Evolutionary conservation across 2,329 filamentous ascomycete species (phyloP).

Genomic region (Penicillium sclerotigenum): DNA sequence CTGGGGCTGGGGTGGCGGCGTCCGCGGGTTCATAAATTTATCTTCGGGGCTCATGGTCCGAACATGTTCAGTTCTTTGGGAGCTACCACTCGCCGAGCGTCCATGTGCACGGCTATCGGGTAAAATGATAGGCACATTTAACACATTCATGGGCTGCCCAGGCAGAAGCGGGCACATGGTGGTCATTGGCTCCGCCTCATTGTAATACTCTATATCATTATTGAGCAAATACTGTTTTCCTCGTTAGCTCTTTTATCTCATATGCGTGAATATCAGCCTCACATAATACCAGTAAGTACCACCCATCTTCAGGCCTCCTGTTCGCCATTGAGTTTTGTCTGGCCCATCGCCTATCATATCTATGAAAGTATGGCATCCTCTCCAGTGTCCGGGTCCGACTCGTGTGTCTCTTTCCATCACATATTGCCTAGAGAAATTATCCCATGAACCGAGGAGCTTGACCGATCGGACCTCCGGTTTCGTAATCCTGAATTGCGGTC

Average conservation of each 20-base stretch:
- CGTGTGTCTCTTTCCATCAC: slow-evolving; percentile 75
- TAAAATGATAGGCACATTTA: slow-evolving; percentile 72
- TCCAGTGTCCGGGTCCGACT: slow-evolving; percentile 74
- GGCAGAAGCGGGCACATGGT: slow-evolving; percentile 80
- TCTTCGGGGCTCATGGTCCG: slow-evolving; percentile 76
- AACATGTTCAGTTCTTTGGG: slow-evolving; percentile 53
- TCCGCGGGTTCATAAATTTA: slow-evolving; percentile 69
- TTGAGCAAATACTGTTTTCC: slow-evolving; percentile 72
- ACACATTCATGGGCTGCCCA: slow-evolving; percentile 79
- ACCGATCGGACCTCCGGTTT: slow-evolving; percentile 56
- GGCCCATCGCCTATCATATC: slow-evolving; percentile 81
- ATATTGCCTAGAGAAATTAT: slow-evolving; percentile 81
- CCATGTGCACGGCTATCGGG: slow-evolving; percentile 49
- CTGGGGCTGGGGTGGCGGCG: slow-evolving; percentile 52
- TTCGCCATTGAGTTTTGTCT: slow-evolving; percentile 55
- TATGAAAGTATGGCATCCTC: slow-evolving; percentile 80
- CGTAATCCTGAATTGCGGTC: slow-evolving; percentile 28
- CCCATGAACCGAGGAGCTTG: slow-evolving; percentile 86
- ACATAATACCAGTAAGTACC: slow-evolving; percentile 96
- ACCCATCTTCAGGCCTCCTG: slow-evolving; percentile 85
- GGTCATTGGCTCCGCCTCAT: slow-evolving; percentile 69
- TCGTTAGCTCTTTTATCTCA: slow-evolving; percentile 23
- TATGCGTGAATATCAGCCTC: slow-evolving; percentile 24
- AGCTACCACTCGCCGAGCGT: slow-evolving; percentile 65
- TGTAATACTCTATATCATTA: slow-evolving; percentile 71